Conservation (phyloP, 2,329 filamentous ascomycete species). For the Exophiala sp. region DNA sequence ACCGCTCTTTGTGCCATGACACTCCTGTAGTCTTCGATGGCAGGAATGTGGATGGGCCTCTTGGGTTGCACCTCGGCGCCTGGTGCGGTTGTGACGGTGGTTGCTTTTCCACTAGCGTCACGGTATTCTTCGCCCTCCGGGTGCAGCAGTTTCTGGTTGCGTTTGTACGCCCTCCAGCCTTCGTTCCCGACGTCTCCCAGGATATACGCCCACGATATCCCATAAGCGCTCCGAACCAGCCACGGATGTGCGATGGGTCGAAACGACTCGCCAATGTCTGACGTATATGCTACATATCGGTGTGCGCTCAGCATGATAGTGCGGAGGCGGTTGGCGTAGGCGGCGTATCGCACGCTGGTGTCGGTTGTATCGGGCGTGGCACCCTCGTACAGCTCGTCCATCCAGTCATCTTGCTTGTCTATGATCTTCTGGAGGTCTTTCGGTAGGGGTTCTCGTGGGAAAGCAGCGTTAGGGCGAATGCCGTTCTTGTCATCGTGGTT, state of each 20-base stretch:
- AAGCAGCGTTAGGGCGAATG: constrained; percentile 10
- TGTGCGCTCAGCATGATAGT: constrained; percentile 88
- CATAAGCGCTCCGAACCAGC: constrained; percentile 79
- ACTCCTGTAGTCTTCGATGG: constrained; percentile 83
- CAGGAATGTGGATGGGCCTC: constrained; percentile 53
- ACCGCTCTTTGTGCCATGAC: constrained; percentile 88
- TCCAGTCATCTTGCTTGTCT: constrained; percentile 66
- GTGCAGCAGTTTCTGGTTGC: constrained; percentile 73
- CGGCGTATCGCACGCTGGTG: constrained; percentile 82
- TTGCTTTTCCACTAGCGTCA: constrained; percentile 9
- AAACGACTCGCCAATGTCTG: constrained; percentile 94
- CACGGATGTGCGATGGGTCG: constrained; percentile 84
- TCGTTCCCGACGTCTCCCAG: constrained; percentile 87
- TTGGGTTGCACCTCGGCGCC: constrained; percentile 39
- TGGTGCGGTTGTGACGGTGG: constrained; percentile 44
- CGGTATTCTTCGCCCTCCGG: constrained; percentile 54
- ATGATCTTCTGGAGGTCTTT: constrained; percentile 54
- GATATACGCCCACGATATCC: constrained; percentile 87
- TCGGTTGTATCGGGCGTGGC: constrained; percentile 73
- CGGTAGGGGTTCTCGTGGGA: constrained; percentile 53
- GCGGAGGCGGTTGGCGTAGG: constrained; percentile 78
- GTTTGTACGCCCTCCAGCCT: constrained; percentile 89
- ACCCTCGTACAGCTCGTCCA: constrained; percentile 73
- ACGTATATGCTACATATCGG: constrained; percentile 95
- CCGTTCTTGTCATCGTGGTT: constrained; percentile 1